Evolutionary conservation across 345 rosid species (phyloP), one percentile per base, ranked within the genome.

Genomic region (Erysimum cheiranthoides): DNA sequence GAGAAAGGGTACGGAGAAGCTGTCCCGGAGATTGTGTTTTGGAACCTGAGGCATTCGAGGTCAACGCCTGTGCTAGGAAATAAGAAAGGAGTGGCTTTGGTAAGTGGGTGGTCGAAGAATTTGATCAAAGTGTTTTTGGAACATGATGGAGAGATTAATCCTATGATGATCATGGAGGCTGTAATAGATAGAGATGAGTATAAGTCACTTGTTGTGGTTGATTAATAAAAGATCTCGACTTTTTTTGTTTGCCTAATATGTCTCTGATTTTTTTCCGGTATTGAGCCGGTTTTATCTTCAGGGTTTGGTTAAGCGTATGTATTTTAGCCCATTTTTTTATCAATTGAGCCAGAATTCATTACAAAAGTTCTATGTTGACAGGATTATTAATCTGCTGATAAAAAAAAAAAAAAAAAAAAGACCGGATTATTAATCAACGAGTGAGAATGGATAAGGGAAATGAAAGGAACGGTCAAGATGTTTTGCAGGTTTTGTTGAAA

Each of bases 91-190:
- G 85, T 80, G 47, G 93, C 89, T 0, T 75, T 86, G 57, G 90
- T 88, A 31, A 82, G 86, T 70, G 91, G 91, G 25, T 85, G 79
- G 56, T 90, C 89, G 0, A 88, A 90, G 85, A 90, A 90, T 78
- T 10, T 85, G 79, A 63, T 84, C 42, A 90, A 81, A 46, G 8
- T 82, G 39, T 88, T 90, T 80, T 64, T 83, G 79, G 79, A 85
- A 5, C 51, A 60, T 8, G 80, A 81, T 10, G 87, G 86, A 18
- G 64, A 21, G 21, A 70, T 83, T 1, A 36, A 70, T 30, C 90
- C 88, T 3, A 63, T 47, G 43, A 63, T 25, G 17, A 69, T 81
- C 35, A 84, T 90, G 90, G 77, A 77, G 66, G 70, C 66, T 32
- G 89, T 84, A 7, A 82, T 87, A 9, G 74, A 85, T 0, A 78